Evolutionary conservation across 2,329 filamentous ascomycete genomes (phyloP).

Genomic region (Stagonosporopsis cucurbitacearum): DNA sequence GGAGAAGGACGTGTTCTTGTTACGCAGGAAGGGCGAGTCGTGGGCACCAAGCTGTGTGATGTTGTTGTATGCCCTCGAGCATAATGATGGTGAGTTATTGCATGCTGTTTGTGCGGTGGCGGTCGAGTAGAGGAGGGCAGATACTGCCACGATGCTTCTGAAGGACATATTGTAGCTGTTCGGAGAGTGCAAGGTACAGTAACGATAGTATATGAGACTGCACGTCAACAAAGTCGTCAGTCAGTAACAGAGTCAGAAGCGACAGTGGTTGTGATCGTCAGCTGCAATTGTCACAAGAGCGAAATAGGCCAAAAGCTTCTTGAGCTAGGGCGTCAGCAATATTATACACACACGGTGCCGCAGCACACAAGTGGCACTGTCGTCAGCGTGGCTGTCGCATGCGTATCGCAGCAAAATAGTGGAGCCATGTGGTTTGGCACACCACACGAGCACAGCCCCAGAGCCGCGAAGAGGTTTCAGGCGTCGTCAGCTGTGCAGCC

Average conservation of each 20-base stretch:
- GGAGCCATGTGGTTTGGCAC: slow-evolving; percentile 20
- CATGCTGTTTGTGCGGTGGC: slow-evolving; percentile 60
- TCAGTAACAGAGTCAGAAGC: slow-evolving; percentile 6
- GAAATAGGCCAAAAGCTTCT: slow-evolving; percentile 9
- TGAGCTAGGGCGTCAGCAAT: slow-evolving; percentile 8
- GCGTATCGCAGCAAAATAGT: slow-evolving; percentile 14
- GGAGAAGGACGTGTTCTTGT: slow-evolving; percentile 66
- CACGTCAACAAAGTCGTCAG: neutral
- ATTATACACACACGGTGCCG: slow-evolving; percentile 13
- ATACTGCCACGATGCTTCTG: slow-evolving; percentile 33
- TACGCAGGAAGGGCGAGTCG: slow-evolving; percentile 74
- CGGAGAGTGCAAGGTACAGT: neutral
- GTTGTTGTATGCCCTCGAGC: slow-evolving; percentile 73
- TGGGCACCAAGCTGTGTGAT: slow-evolving; percentile 81
- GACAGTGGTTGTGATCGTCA: slow-evolving; percentile 10
- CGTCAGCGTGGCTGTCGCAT: slow-evolving; percentile 17
- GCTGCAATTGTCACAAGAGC: slow-evolving; percentile 5
- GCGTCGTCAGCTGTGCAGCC: slow-evolving; percentile 41
- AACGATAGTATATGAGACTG: neutral
- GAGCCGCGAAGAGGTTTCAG: slow-evolving; percentile 41
- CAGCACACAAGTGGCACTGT: slow-evolving; percentile 4
- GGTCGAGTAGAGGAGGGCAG: slow-evolving; percentile 37
- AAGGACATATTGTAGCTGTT: slow-evolving; percentile 37
- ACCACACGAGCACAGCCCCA: slow-evolving; percentile 29
- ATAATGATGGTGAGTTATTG: slow-evolving; percentile 82